phyloP scores from a whole-genome alignment of 352 stramenopile species.

The Phytophthora macrochlamydospora region DNA sequence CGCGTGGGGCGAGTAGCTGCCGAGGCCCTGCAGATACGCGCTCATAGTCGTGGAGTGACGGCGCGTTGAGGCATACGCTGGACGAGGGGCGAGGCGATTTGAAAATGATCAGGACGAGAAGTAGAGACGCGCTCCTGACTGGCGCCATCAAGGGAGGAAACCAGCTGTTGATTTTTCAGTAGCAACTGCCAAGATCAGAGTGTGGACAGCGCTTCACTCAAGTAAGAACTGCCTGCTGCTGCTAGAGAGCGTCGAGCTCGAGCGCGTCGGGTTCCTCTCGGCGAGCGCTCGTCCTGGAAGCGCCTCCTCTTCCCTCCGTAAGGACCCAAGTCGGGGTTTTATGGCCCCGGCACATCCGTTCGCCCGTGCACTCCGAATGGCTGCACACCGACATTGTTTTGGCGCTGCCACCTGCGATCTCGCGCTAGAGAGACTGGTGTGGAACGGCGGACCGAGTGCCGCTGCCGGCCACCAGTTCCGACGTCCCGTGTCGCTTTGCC shows the following conservation, averaged over 20 bases:
- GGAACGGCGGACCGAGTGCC: not conserved
- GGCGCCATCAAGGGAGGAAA: constrained; percentile 15
- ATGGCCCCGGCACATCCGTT: too few species aligned
- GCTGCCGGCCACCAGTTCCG: not conserved
- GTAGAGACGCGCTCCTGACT: constrained; percentile 17
- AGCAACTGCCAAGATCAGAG: not conserved
- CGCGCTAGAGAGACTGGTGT: not conserved
- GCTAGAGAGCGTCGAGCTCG: too few species aligned
- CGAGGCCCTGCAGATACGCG: constrained; percentile 24
- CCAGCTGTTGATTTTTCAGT: not conserved
- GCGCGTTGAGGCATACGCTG: constrained; percentile 12
- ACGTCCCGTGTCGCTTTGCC: not conserved
- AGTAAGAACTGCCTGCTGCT: too few species aligned
- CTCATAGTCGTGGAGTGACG: constrained; percentile 19
- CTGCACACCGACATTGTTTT: not conserved
- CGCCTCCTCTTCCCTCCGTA: too few species aligned
- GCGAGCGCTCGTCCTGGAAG: too few species aligned
- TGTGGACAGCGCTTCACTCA: too few species aligned
- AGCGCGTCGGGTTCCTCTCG: too few species aligned
- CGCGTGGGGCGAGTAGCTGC: constrained; percentile 17
- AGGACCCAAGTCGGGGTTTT: too few species aligned
- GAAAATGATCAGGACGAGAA: not conserved
- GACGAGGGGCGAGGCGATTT: not conserved
- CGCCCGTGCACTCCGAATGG: not conserved
- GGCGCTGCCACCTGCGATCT: not conserved